phyloP scores from a whole-genome alignment of 2,329 filamentous ascomycete genomes.

The Colletotrichum sp. region DNA sequence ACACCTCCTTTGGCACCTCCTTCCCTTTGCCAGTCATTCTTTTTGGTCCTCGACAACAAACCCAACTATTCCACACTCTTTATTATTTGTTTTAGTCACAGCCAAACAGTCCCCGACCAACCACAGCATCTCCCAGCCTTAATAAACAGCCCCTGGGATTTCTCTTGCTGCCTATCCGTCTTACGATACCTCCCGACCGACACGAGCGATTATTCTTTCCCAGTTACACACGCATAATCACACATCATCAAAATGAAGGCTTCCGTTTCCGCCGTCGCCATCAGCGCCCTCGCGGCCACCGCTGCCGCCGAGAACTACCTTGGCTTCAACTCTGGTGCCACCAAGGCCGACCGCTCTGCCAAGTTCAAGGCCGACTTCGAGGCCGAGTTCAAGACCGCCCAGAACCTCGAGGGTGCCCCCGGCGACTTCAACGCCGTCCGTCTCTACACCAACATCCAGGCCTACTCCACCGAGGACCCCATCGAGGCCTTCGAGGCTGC shows the following conservation, averaged over 20 bases:
- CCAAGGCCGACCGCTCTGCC: conserved; percentile 50
- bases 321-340: conserved; percentile 59
- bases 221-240: neutral
- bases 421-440: conserved; percentile 64
- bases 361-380: conserved; percentile 58
- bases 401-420: conserved; percentile 49
- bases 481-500: conserved; percentile 81
- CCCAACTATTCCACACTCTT: conserved; percentile 11
- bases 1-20: neutral
- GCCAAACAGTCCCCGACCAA: neutral
- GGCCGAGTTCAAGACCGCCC: conserved; percentile 49
- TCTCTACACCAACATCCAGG: conserved; percentile 72
- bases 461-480: conserved; percentile 73
- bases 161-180: neutral
- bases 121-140: neutral
- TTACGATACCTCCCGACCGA: neutral
- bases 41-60: conserved; percentile 14
- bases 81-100: conserved; percentile 7
- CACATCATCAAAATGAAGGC: conserved; percentile 37
- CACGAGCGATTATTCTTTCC: neutral
- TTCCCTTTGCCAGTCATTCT: conserved; percentile 11
- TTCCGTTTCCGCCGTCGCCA: conserved; percentile 38
- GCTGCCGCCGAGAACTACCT: conserved; percentile 53
- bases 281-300: conserved; percentile 43
- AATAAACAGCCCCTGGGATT: neutral